phyloP scores from a whole-genome alignment of 257 asterid species.

The Nicotiana obtusifolia region DNA sequence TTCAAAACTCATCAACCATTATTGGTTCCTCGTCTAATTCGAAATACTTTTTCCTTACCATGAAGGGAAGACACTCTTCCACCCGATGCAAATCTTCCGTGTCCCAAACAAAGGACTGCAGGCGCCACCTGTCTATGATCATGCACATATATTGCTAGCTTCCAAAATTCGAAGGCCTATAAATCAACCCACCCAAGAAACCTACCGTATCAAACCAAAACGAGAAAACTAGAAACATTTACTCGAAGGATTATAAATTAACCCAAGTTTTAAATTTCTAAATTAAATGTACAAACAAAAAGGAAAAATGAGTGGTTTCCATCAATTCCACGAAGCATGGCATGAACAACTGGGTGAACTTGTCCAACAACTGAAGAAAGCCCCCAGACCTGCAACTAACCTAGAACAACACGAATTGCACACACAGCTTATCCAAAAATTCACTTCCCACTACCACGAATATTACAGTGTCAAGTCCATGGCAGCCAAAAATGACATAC shows the following conservation, averaged over 20 bases:
- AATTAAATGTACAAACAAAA: neutral
- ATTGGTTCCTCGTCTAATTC: no score
- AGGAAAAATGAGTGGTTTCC: slow-evolving; percentile 22
- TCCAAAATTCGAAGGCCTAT: neutral
- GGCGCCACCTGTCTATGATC: neutral
- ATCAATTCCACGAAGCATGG: slow-evolving; percentile 50
- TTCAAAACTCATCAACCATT: no score
- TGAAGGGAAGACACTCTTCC: no score
- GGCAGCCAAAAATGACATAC: slow-evolving; percentile 36
- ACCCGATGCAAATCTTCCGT: neutral
- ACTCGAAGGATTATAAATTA: no score
- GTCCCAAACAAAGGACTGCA: neutral
- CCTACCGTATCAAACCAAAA: neutral
- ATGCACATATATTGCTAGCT: neutral
- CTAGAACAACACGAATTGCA: slow-evolving; percentile 30
- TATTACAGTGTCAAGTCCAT: slow-evolving; percentile 46
- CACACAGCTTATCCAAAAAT: slow-evolving; percentile 31
- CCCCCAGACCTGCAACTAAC: slow-evolving; percentile 28
- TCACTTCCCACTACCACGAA: slow-evolving; percentile 42
- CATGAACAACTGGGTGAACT: slow-evolving; percentile 40
- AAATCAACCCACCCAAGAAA: neutral
- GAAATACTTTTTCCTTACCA: no score
- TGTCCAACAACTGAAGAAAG: slow-evolving; percentile 32
- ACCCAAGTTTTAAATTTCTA: no score
- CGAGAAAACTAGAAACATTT: no score